Percentiles rank a stretch among this genome's conserved stretches.
These are phyloP conservation scores for cucumber (Cucumis sativus) DNA, from an alignment of 306 rosid species.

Conservation along the genomic window DNA sequence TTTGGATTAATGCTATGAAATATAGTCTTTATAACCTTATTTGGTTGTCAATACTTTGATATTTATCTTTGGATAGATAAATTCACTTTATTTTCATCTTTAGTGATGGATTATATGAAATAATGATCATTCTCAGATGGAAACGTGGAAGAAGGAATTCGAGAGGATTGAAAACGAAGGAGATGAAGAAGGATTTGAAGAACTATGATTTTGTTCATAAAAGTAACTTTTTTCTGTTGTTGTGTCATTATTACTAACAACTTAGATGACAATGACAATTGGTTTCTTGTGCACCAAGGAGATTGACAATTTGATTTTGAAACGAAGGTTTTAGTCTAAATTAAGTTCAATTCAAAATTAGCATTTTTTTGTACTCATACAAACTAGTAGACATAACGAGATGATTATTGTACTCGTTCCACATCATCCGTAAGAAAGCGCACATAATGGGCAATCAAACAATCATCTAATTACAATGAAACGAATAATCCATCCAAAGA, in stretches of 20 bases:
- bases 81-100: not conserved
- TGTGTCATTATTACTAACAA: not conserved
- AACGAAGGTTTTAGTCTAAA: too few relatives aligned
- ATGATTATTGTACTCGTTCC: too few relatives aligned
- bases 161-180: conserved; percentile 49
- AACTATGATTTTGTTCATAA: conserved; percentile 21
- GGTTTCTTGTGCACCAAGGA: too few relatives aligned
- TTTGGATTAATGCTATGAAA: not conserved
- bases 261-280: not conserved
- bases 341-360: too few relatives aligned
- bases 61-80: not conserved
- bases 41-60: not conserved
- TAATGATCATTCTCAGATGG: conserved; percentile 37
- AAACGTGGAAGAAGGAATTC: conserved; percentile 38
- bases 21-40: not conserved
- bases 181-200: conserved; percentile 71
- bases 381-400: too few relatives aligned
- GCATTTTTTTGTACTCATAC: too few relatives aligned
- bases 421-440: too few relatives aligned
- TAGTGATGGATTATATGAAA: not conserved
- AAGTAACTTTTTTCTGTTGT: not conserved
- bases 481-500: too few relatives aligned
- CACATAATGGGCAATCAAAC: too few relatives aligned
- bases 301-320: not conserved
- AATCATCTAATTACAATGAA: too few relatives aligned